Conservation (phyloP, 805 yeast species). For the Lipomyces yamanashiensis region DNA sequence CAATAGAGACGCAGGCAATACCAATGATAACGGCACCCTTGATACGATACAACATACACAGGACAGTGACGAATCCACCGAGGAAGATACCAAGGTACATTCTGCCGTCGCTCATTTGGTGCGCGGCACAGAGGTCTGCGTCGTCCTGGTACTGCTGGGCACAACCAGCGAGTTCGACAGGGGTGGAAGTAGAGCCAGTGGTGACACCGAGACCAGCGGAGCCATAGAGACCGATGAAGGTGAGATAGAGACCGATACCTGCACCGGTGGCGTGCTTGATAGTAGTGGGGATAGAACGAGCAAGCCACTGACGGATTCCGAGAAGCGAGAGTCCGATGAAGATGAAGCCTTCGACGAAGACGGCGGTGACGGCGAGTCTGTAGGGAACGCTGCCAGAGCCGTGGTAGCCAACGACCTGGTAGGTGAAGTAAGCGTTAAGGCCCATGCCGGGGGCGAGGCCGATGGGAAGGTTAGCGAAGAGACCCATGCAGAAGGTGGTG, state of each 20-base stretch:
- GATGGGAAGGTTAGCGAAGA: constrained; percentile 38
- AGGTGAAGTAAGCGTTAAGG: constrained; percentile 38
- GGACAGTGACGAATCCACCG: constrained; percentile 37
- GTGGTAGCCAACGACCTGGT: constrained; percentile 39
- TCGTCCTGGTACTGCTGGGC: constrained; percentile 31
- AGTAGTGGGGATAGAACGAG: constrained; percentile 37
- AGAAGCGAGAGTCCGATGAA: constrained; percentile 36
- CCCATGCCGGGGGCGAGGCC: constrained; percentile 41
- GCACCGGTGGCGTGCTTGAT: constrained; percentile 39
- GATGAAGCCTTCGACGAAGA: constrained; percentile 39
- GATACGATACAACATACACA: constrained; percentile 35
- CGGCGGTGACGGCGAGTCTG: constrained; percentile 38
- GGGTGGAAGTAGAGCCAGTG: constrained; percentile 34
- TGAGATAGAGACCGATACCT: constrained; percentile 38
- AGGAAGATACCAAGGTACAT: constrained; percentile 39
- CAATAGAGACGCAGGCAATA: constrained; percentile 35
- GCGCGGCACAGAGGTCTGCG: constrained; percentile 27
- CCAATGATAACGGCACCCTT: constrained; percentile 38
- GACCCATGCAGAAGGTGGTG: constrained; percentile 38
- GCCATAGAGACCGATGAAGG: constrained; percentile 36
- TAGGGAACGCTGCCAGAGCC: constrained; percentile 37
- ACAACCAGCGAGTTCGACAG: constrained; percentile 38
- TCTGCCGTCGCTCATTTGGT: constrained; percentile 31
- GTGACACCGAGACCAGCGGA: constrained; percentile 39
- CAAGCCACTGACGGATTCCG: constrained; percentile 40